Base-by-base conservation (phyloP, 495 filamentous ascomycete species). In the Massariosphaeria phaeospora region DNA sequence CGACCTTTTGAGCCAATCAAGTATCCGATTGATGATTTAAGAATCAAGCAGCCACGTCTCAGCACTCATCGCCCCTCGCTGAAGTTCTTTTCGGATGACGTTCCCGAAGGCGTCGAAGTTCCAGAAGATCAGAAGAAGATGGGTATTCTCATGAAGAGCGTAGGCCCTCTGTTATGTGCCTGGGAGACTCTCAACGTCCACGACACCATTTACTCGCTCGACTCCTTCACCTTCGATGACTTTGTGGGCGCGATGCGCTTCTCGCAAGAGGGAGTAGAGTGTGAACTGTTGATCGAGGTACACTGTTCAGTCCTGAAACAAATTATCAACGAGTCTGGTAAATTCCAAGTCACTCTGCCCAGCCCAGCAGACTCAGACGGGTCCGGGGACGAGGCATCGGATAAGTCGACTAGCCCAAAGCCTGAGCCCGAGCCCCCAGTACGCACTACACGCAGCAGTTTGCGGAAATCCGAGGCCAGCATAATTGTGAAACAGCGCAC, bases 131-230 rank as follows among this genome's bases (percentile, higher is more conserved):
- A 43, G 70, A 76, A 44, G 68, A 76, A 47, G 59, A 77, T 79
- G 55, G 82, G 83, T 33, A 80, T 96, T 48, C 70, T 79, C 13
- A 88, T 89, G 79, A 80, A 85, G 62, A 88, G 88, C 2, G 81
- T 94, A 9, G 89, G 89, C 1, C 75, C 79, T 11, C 73, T 96
- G 9, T 72, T 96, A 24, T 90, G 95, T 69, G 88, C 84, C 0
- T 98, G 94, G 94, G 86, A 95, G 55, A 96, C 91, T 5, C 76
- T 98, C 21, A 97, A 95, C 64, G 91, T 97, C 27, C 96, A 94
- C 65, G 94, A 89, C 62, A 87, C 95, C 64, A 84, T 96, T 9
- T 95, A 89, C 62, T 80, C 86, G 58, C 76, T 98, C 20, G 93
- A 98, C 67, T 96, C 91, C 0, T 98, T 97, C 64, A 97, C 91